Evolutionary conservation across 148 eudicot genomes (phyloP).

Genomic region (Rhododendron henanense): DNA sequence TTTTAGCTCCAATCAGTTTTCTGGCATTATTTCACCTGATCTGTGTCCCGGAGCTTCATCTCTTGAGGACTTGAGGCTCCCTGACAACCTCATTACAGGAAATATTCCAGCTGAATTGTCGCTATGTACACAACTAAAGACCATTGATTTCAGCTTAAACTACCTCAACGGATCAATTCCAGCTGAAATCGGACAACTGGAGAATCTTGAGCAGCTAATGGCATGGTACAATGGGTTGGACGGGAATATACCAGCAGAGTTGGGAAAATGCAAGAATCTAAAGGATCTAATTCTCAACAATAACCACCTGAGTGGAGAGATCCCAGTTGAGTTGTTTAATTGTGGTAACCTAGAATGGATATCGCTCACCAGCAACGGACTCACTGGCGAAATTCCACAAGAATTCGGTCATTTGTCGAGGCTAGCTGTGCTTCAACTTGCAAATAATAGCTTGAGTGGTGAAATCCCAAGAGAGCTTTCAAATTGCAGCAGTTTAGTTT

Average conservation of each 20-base stretch:
- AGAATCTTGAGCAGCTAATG: conserved; percentile 73
- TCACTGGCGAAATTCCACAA: conserved; percentile 61
- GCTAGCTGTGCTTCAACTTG: conserved; percentile 84
- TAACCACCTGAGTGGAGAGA: conserved; percentile 60
- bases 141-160: conserved; percentile 80
- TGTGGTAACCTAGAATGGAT: conserved; percentile 80
- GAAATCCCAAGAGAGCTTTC: conserved; percentile 61
- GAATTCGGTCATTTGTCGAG: conserved; percentile 65
- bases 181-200: conserved; percentile 56
- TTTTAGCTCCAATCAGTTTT: conserved; percentile 75
- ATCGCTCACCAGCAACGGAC: conserved; percentile 69
- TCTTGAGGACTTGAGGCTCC: conserved; percentile 71
- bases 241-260: conserved; percentile 66
- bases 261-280: conserved; percentile 69
- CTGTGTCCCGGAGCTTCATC: conserved; percentile 60
- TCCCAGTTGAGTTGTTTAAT: conserved; percentile 69
- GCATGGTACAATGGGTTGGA: conserved; percentile 94
- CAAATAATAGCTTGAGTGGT: conserved; percentile 66
- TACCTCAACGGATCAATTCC: conserved; percentile 80
- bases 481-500: conserved; percentile 79
- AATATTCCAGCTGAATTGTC: conserved; percentile 66
- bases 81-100: conserved; percentile 74
- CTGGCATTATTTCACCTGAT: conserved; percentile 63
- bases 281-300: conserved; percentile 86
- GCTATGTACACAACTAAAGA: conserved; percentile 49